Conservation (phyloP, 345 rosid genomes). For the Mangifera indica region DNA sequence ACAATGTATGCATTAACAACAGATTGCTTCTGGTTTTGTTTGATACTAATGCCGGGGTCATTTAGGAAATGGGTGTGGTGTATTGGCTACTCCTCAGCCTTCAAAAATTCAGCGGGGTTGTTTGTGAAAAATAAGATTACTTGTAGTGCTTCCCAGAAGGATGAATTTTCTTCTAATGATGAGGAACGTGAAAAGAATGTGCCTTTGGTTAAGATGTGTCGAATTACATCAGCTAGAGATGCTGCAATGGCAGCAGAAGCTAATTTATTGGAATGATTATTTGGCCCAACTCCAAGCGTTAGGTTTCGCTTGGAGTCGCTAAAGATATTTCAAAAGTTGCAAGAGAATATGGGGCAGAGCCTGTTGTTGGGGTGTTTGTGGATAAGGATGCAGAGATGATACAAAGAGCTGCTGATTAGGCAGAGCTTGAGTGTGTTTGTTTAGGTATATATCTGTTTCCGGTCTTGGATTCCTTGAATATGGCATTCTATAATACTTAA, state of each 20-base stretch:
- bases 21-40: too few species aligned
- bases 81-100: too few species aligned
- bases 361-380: slow-evolving; percentile 91
- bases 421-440: slow-evolving; percentile 75
- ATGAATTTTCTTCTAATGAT: slow-evolving; percentile 25
- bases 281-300: slow-evolving; percentile 83
- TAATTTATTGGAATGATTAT: slow-evolving; percentile 82
- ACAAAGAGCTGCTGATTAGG: slow-evolving; percentile 55
- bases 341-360: slow-evolving; percentile 61
- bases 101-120: too few species aligned
- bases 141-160: slow-evolving; percentile 30
- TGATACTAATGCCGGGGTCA: too few species aligned
- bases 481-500: not conserved
- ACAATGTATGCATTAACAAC: too few species aligned
- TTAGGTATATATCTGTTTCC: slow-evolving; percentile 47
- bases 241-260: slow-evolving; percentile 92
- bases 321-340: slow-evolving; percentile 85
- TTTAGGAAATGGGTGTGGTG: too few species aligned
- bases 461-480: not conserved
- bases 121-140: slow-evolving; percentile 16
- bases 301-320: slow-evolving; percentile 68
- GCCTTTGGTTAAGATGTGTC: slow-evolving; percentile 83
- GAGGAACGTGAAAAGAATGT: slow-evolving; percentile 29
- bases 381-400: slow-evolving; percentile 70
- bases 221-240: slow-evolving; percentile 73